phyloP scores from a whole-genome alignment of 1,139 yeast species.

The Lodderomyces metapsilosis region DNA sequence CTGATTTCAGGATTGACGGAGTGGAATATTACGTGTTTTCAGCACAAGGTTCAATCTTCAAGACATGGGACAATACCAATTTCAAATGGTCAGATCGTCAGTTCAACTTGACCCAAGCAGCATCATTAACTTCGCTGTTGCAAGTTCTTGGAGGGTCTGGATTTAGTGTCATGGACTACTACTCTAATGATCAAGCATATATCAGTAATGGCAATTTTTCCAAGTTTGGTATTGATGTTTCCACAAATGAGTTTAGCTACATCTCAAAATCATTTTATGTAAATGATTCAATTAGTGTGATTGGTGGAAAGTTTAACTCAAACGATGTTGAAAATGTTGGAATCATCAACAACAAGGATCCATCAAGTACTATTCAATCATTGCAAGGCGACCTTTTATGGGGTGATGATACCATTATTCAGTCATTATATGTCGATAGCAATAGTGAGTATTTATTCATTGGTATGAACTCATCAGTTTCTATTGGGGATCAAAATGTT shows the following conservation, averaged over 20 bases:
- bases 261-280: slow-evolving; percentile 43
- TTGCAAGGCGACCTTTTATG: slow-evolving; percentile 35
- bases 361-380: slow-evolving; percentile 22
- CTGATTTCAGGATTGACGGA: slow-evolving; percentile 33
- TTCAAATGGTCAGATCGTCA: slow-evolving; percentile 34
- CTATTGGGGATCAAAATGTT: slow-evolving; percentile 21
- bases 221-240: slow-evolving; percentile 23
- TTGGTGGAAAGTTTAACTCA: slow-evolving; percentile 49
- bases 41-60: slow-evolving; percentile 22
- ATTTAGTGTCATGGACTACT: slow-evolving; percentile 38
- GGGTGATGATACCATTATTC: slow-evolving; percentile 36
- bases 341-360: slow-evolving; percentile 35
- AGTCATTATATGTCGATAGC: slow-evolving; percentile 42
- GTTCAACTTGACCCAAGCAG: slow-evolving; percentile 38
- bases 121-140: slow-evolving; percentile 22
- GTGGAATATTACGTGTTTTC: slow-evolving; percentile 40
- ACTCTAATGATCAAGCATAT: slow-evolving; percentile 31
- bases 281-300: slow-evolving; percentile 48
- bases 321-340: slow-evolving; percentile 30
- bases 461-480: slow-evolving; percentile 52
- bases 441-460: slow-evolving; percentile 39
- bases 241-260: slow-evolving; percentile 28
- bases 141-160: slow-evolving; percentile 40
- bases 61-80: slow-evolving; percentile 43
- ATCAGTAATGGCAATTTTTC: slow-evolving; percentile 22